Evolutionary conservation across 2,329 filamentous ascomycete genomes (phyloP).

Genomic region (Venturia effusa): DNA sequence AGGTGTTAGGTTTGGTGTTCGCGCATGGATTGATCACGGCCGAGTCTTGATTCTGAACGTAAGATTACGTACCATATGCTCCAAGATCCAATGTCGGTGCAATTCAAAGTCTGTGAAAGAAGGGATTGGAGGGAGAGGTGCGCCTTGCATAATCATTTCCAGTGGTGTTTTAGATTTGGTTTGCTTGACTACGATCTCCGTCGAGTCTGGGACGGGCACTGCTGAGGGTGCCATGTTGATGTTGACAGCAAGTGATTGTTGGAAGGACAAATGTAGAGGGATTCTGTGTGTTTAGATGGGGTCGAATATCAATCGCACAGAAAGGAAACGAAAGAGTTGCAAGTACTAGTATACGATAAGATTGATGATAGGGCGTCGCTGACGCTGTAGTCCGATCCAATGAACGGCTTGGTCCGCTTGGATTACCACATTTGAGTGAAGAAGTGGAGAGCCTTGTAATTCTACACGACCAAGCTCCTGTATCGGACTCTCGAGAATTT

Average conservation of each 20-base stretch:
- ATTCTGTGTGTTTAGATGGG: neutral
- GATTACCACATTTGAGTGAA: neutral
- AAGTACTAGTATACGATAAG: neutral
- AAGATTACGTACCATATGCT: slow-evolving; percentile 47
- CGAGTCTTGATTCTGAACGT: neutral
- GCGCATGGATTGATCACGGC: neutral
- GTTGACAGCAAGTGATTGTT: neutral
- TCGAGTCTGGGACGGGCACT: neutral
- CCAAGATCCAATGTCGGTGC: slow-evolving; percentile 52
- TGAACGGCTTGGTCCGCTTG: neutral
- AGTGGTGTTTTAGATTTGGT: slow-evolving; percentile 20
- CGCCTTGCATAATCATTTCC: slow-evolving; percentile 36
- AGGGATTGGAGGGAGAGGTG: slow-evolving; percentile 43
- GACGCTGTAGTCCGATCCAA: neutral
- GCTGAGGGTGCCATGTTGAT: slow-evolving; percentile 4
- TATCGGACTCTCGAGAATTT: neutral
- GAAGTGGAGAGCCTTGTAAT: neutral
- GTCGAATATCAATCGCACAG: neutral
- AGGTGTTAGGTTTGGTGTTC: neutral
- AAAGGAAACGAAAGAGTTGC: neutral
- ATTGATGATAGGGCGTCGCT: neutral
- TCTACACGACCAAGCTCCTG: neutral
- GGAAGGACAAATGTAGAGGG: neutral
- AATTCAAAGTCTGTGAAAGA: slow-evolving; percentile 41
- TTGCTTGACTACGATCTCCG: neutral